Conservation (phyloP, 495 filamentous ascomycete genomes). For the Penicillium steckii region DNA sequence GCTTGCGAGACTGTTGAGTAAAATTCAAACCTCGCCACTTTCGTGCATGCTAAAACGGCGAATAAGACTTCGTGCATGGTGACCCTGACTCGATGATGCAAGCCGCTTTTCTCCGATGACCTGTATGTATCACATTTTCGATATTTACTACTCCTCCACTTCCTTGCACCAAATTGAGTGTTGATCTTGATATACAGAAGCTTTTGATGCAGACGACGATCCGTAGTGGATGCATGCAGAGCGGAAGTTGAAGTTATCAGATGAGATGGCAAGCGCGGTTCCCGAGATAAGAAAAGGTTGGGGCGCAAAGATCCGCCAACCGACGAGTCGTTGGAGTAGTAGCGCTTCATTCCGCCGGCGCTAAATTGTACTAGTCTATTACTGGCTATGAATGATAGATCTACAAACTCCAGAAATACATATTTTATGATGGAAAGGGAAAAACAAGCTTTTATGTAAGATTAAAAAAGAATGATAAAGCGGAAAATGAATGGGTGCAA, state of each 20-base stretch:
- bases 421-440: background rate
- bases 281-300: background rate
- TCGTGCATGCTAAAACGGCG: background rate
- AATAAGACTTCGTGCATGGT: conserved; percentile 11
- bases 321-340: background rate
- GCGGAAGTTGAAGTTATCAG: background rate
- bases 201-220: background rate
- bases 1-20: conserved; percentile 1
- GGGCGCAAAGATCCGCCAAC: background rate
- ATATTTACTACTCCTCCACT: conserved; percentile 18
- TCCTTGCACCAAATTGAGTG: conserved; percentile 15
- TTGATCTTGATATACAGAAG: conserved; percentile 9
- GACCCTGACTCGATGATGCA: conserved; percentile 18
- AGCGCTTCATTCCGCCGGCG: background rate
- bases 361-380: background rate
- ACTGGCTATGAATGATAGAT: too few relatives aligned
- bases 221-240: background rate
- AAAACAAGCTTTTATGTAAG: background rate
- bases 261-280: background rate
- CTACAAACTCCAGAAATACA: too few relatives aligned
- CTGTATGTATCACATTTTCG: conserved; percentile 23
- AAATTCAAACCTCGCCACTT: background rate
- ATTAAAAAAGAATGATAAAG: background rate
- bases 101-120: conserved; percentile 18
- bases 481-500: background rate